Conservation (phyloP, 768 basidiomycete genomes). For the Chiua virens region DNA sequence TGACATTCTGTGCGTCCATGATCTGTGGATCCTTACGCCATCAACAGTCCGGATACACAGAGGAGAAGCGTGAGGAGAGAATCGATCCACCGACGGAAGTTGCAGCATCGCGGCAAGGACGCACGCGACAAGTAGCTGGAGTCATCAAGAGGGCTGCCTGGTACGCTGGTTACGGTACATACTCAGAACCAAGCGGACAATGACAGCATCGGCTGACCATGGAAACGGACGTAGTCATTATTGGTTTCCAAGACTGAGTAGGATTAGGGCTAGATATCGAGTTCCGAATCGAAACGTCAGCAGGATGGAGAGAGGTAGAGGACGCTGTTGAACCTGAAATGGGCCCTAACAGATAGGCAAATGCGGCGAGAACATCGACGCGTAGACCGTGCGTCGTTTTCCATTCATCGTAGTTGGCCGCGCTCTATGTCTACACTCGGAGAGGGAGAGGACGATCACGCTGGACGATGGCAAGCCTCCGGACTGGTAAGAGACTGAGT, state of each 20-base stretch:
- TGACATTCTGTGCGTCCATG: neutral
- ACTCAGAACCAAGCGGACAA: conserved; percentile 5
- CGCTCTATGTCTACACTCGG: conserved; percentile 41
- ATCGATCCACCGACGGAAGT: conserved; percentile 52
- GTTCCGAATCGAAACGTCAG: neutral
- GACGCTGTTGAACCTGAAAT: conserved; percentile 51
- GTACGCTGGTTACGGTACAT: conserved; percentile 53
- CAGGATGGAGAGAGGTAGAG: neutral
- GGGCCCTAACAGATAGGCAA: conserved; percentile 68
- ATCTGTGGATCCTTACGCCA: conserved; percentile 49
- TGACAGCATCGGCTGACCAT: conserved; percentile 47
- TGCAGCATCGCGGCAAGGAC: conserved; percentile 54
- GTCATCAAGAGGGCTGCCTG: conserved; percentile 73
- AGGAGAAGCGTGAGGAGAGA: conserved; percentile 49
- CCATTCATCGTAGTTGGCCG: conserved; percentile 56
- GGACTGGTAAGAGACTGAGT: conserved; percentile 53
- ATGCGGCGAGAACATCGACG: conserved; percentile 65
- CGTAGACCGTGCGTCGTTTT: conserved; percentile 64
- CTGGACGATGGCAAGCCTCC: conserved; percentile 60
- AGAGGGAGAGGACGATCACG: conserved; percentile 37
- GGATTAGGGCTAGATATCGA: conserved; percentile 40
- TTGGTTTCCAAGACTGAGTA: conserved; percentile 76
- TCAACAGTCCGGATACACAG: conserved; percentile 42
- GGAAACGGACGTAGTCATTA: conserved; percentile 77
- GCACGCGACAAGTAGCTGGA: conserved; percentile 56